Base-by-base conservation (phyloP, 2,329 filamentous ascomycete genomes). In the Pezicula rhizophila region DNA sequence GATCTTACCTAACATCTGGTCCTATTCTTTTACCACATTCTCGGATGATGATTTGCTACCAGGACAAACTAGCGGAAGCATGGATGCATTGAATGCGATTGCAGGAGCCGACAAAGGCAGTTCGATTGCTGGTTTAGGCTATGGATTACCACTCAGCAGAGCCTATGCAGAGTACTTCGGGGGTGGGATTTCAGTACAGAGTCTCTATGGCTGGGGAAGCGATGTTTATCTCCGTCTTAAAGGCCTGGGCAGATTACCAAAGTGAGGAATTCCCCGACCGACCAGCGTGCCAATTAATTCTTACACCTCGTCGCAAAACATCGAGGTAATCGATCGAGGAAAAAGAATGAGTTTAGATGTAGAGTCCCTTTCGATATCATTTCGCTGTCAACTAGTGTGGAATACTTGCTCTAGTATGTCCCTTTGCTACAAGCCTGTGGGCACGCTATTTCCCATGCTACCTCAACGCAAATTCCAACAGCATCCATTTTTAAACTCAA, bases 111-210 rank as follows among this genome's bases (percentile, higher is more conserved):
- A 82, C 0, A 87, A 88, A 45, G 78, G 80, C 1, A 91, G 86
- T 64, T 92, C 87, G 40, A 95, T 99, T 51, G 93, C 93, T 0
- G 93, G 93, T 0, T 69, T 99, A 43, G 93, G 93, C 1, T 99
- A 99, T 65, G 93, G 93, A 0, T 66, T 99, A 54, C 93, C 93
- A 1, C 70, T 99, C 18, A 90, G 90, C 46, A 78, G 93, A 53
- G 92, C 93, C 0, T 99, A 99, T 64, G 93, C 93, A 1, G 92
- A 99, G 71, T 99, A 97, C 62, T 99, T 99, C 73, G 93, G 93
- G 2, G 93, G 93, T 1, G 91, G 91, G 2, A 93, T 99, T 50
- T 84, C 84, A 4, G 84, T 99, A n/a, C 92, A 99, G 75, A 96
- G 89, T 65, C 69, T 97, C 42, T 93, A 89, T 73, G 92, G 93